phyloP scores from a whole-genome alignment of 1,284 basidiomycete genomes.

The Malassezia arunalokei region DNA sequence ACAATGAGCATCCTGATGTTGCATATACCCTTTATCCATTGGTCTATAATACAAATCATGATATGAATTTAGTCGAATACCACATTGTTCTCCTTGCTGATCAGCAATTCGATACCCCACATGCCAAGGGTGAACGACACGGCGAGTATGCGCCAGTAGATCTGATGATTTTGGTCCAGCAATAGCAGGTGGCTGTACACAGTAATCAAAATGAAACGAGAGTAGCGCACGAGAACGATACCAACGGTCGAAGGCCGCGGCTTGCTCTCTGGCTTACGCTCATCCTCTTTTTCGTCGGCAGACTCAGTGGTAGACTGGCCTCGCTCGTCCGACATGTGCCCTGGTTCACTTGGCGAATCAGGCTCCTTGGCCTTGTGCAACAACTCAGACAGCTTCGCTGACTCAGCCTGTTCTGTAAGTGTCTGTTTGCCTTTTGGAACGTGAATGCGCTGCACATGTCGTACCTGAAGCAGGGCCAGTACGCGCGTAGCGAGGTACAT shows the following conservation, averaged over 20 bases:
- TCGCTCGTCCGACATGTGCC: neutral
- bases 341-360: neutral
- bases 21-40: conserved; percentile 1
- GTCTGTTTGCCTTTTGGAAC: neutral
- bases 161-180: conserved; percentile 41
- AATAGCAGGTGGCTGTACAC: conserved; percentile 41
- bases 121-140: conserved; percentile 35
- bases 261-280: conserved; percentile 10
- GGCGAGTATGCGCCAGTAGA: conserved; percentile 42
- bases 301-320: neutral
- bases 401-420: neutral
- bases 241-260: conserved; percentile 11
- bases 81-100: conserved; percentile 24
- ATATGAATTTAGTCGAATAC: conserved; percentile 10
- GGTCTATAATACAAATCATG: conserved; percentile 5
- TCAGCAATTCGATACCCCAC: conserved; percentile 39
- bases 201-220: conserved; percentile 38
- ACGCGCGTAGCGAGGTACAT: conserved; percentile 40
- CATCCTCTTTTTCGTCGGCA: neutral
- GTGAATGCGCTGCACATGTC: neutral
- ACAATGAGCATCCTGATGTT: neutral
- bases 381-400: conserved; percentile 1
- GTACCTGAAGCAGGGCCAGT: conserved; percentile 20
- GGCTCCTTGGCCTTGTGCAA: conserved; percentile 13
- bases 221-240: conserved; percentile 26